Base-by-base conservation (phyloP, 139 green algal genomes). In the Chlorella sp. region DNA sequence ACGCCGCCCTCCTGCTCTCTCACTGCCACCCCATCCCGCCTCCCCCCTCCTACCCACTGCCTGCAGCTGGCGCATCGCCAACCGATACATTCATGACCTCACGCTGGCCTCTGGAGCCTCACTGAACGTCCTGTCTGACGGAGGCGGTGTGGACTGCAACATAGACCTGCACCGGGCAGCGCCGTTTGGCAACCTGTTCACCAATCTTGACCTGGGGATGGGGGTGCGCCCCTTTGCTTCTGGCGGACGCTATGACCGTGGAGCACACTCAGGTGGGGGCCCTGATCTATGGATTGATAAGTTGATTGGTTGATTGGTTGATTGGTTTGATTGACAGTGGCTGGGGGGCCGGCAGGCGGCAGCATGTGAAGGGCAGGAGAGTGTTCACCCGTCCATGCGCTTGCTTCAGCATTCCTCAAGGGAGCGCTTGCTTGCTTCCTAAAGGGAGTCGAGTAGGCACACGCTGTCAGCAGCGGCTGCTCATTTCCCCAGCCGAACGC, bases 141-240 rank as follows among this genome's bases (percentile, higher is more conserved):
- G 83, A 26, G 37, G 40, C n/a, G 83, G 83, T 22, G 66, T 40
- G 36, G 83, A 87, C 83, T 34, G 53, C 3, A 87, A 87, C 37
- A 34, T 87, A 15, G 83, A 87, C 83, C 66, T 61, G 34, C 83
- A 87, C 83, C 39, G 83, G 42, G 48, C 80, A 28, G 80, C 48
- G 7, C 66, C 83, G 14, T 87, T 32, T 14, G 66, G 61, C 11
- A 87, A 87, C 83, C 83, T 87, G 22, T 77, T 87, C 61, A 78
- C 83, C 28, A 42, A 87, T 21, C 24, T 87, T 3, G 19, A 57
- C 28, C 26, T 79, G 21, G 83, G 83, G 3, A 26, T 39, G 36
- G 83, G 83, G 36, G 14, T 0, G 22, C 83, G 83, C 1, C 61
- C 83, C 36, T 87, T 77, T 24, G 7, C 32, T 2, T 60, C 60